Evolutionary conservation across 202 grass and related monocot genomes (phyloP).

Genomic region (Elaeis oleifera): DNA sequence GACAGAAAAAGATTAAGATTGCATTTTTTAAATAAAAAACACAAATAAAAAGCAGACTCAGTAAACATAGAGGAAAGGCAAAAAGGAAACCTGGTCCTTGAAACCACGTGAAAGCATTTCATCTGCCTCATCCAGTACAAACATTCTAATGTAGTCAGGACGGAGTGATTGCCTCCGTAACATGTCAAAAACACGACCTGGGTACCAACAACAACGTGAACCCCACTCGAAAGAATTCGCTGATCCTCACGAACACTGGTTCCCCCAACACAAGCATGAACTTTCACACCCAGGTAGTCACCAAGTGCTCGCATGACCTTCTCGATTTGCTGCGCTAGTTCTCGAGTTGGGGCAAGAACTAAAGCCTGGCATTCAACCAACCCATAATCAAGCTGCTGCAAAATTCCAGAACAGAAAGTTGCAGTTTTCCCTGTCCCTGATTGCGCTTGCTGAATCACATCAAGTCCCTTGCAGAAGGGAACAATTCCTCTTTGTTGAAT

Average conservation of each 20-base stretch:
- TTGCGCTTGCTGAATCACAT: no score
- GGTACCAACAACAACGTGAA: constrained; percentile 74
- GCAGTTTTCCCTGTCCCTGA: no score
- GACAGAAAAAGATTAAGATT: no score
- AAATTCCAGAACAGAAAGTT: no score
- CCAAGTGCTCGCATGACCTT: constrained; percentile 63
- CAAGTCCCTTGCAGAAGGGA: no score
- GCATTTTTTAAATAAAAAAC: no score
- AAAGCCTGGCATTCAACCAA: constrained; percentile 47
- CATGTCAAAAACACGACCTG: constrained; percentile 88
- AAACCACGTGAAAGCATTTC: constrained; percentile 97
- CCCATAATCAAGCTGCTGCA: no score
- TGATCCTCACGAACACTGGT: no score
- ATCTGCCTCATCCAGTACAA: constrained; percentile 88
- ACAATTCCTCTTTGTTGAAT: constrained; percentile 81
- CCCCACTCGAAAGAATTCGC: constrained; percentile 54
- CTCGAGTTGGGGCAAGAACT: constrained; percentile 83
- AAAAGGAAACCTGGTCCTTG: constrained; percentile 53
- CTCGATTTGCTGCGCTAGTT: constrained; percentile 81
- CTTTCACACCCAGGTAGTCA: no score
- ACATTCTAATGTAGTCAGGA: constrained; percentile 79
- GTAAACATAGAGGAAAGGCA: neutral
- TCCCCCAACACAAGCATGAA: no score
- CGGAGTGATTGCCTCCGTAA: constrained; percentile 69
- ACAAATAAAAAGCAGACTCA: no score